Conservation (phyloP, 352 stramenopile species). For the Phytophthora sp. region DNA sequence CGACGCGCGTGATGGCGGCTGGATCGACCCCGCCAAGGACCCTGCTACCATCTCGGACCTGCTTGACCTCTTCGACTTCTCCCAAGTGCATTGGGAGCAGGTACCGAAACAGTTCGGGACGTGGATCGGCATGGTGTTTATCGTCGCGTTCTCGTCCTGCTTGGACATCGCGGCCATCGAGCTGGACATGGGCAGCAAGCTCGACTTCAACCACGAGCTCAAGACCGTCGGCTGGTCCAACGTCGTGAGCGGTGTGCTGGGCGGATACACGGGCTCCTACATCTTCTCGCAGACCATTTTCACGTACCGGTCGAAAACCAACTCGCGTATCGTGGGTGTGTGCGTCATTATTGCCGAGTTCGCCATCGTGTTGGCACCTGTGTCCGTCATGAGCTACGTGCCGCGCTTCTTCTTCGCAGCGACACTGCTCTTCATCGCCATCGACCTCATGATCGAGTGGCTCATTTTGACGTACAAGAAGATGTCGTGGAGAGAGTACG, state of each 20-base stretch:
- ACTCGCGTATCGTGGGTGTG: conserved; percentile 90
- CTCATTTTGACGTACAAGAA: conserved; percentile 84
- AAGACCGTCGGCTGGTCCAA: conserved; percentile 95
- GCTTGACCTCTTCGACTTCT: conserved; percentile 91
- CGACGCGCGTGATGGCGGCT: conserved; percentile 90
- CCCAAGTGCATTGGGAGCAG: conserved; percentile 87
- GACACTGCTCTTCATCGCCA: conserved; percentile 96
- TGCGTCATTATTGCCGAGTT: conserved; percentile 89
- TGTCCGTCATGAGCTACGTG: conserved; percentile 94
- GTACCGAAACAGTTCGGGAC: conserved; percentile 91
- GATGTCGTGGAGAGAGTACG: conserved; percentile 89
- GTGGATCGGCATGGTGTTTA: conserved; percentile 95
- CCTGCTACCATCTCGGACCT: conserved; percentile 62
- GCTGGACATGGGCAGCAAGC: conserved; percentile 93
- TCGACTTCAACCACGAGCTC: conserved; percentile 96
- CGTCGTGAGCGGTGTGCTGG: conserved; percentile 93
- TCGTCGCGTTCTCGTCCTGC: conserved; percentile 96
- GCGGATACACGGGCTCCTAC: conserved; percentile 98
- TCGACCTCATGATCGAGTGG: conserved; percentile 98
- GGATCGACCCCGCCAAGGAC: conserved; percentile 82
- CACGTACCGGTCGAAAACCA: conserved; percentile 91
- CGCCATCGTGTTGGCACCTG: conserved; percentile 85
- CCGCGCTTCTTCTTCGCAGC: conserved; percentile 98
- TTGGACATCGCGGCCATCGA: conserved; percentile 98
- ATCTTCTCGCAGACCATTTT: conserved; percentile 99